phyloP scores from a whole-genome alignment of 1,139 yeast species.

The Eremothecium cymbalariae region DNA sequence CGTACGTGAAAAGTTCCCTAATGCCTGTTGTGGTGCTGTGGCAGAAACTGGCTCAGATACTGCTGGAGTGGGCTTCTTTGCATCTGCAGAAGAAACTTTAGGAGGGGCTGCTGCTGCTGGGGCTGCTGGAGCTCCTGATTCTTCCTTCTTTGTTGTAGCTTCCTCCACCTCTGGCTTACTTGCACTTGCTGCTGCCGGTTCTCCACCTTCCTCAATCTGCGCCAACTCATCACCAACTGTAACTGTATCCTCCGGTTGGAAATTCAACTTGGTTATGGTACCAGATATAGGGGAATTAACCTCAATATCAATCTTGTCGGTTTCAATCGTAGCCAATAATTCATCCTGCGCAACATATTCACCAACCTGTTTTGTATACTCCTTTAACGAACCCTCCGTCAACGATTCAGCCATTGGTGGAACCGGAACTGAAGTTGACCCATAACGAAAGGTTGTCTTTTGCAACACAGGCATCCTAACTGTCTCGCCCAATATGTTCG shows the following conservation, averaged over 20 bases:
- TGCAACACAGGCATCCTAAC: too few species aligned
- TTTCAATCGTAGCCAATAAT: conserved; percentile 92
- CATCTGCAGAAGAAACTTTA: conserved; percentile 15
- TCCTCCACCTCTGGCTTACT: conserved; percentile 33
- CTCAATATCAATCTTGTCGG: conserved; percentile 96
- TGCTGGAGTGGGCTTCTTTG: conserved; percentile 12
- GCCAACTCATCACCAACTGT: conserved; percentile 92
- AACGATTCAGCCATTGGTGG: conserved; percentile 99
- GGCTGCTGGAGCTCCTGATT: conserved; percentile 24
- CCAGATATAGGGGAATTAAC: conserved; percentile 94
- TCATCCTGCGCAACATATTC: conserved; percentile 85
- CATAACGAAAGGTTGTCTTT: too few species aligned
- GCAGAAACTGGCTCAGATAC: conserved; percentile 17
- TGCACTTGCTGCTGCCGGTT: conserved; percentile 59
- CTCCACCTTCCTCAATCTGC: conserved; percentile 84
- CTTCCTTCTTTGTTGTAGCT: conserved; percentile 28
- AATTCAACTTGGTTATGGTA: conserved; percentile 77
- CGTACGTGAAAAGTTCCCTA: conserved; percentile 66
- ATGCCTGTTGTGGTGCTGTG: conserved; percentile 30
- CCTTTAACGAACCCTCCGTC: conserved; percentile 90
- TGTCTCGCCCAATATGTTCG: too few species aligned
- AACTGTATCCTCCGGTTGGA: conserved; percentile 83
- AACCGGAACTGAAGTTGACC: conserved; percentile 59
- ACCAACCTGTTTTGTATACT: conserved; percentile 74
- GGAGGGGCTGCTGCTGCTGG: conserved; percentile 19